These are phyloP conservation scores for Sarocladiaceae sp. DNA, from an alignment of 2,329 filamentous ascomycete genomes.

Conservation along the genomic window DNA sequence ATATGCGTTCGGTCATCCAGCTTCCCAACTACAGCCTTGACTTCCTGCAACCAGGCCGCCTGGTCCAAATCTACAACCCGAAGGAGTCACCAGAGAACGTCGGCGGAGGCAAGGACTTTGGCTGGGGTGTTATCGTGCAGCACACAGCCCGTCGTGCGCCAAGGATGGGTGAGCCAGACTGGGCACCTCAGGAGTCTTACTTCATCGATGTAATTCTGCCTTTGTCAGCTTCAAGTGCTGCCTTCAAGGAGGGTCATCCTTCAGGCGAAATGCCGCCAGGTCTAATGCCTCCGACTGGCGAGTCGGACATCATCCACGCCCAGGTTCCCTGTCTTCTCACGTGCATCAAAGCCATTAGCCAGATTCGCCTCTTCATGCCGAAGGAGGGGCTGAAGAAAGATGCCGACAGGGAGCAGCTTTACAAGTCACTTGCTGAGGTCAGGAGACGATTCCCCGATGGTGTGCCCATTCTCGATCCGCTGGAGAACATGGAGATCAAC, in stretches of 20 bases:
- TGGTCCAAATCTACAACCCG: slow-evolving; percentile 79
- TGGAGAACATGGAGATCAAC: slow-evolving; percentile 93
- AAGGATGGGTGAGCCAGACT: slow-evolving; percentile 65
- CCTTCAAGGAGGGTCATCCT: slow-evolving; percentile 33
- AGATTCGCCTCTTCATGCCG: slow-evolving; percentile 79
- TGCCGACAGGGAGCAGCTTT: slow-evolving; percentile 63
- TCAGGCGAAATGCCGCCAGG: slow-evolving; percentile 55
- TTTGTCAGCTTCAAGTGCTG: slow-evolving; percentile 46
- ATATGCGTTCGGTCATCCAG: slow-evolving; percentile 89
- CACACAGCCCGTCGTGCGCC: slow-evolving; percentile 60
- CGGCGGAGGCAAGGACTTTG: slow-evolving; percentile 62
- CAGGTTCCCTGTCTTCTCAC: slow-evolving; percentile 77
- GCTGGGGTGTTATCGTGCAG: slow-evolving; percentile 88
- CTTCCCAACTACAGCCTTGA: slow-evolving; percentile 82
- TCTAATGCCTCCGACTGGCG: slow-evolving; percentile 34
- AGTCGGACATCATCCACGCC: slow-evolving; percentile 23
- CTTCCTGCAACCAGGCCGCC: slow-evolving; percentile 81
- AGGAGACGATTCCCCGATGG: slow-evolving; percentile 89
- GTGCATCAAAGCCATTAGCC: slow-evolving; percentile 79
- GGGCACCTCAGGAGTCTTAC: slow-evolving; percentile 70
- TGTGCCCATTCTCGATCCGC: slow-evolving; percentile 80
- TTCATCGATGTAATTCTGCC: slow-evolving; percentile 78
- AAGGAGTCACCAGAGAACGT: slow-evolving; percentile 39
- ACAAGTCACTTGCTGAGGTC: slow-evolving; percentile 72
- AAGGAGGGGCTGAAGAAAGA: slow-evolving; percentile 63